These are phyloP conservation scores for Clathrospora elynae DNA, from an alignment of 2,329 filamentous ascomycete genomes.

Conservation along the genomic window DNA sequence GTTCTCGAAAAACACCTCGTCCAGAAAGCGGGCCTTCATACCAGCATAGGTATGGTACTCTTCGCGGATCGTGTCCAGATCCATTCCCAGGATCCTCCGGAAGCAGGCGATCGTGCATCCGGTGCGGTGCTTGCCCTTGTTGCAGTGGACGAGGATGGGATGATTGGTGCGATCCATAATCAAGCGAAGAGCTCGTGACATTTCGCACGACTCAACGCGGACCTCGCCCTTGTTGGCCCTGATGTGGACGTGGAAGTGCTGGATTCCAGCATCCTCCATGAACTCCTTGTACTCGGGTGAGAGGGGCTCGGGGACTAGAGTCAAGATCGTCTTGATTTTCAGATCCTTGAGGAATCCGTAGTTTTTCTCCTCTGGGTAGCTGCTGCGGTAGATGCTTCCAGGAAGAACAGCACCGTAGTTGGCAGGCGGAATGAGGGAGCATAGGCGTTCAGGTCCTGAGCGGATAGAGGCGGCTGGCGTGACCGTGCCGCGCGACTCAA, in stretches of 20 bases:
- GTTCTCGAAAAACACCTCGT: constrained; percentile 53
- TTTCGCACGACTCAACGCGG: constrained; percentile 52
- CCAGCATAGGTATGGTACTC: constrained; percentile 72
- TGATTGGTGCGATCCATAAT: constrained; percentile 75
- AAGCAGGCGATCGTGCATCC: constrained; percentile 85
- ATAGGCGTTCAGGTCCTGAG: constrained; percentile 41
- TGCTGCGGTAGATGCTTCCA: constrained; percentile 77
- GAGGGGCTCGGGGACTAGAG: constrained; percentile 57
- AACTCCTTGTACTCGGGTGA: constrained; percentile 62
- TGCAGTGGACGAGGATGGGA: constrained; percentile 87
- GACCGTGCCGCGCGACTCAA: constrained; percentile 19
- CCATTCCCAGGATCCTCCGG: constrained; percentile 71
- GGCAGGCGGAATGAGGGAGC: constrained; percentile 56
- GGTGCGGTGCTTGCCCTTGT: constrained; percentile 91
- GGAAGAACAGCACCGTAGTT: constrained; percentile 80
- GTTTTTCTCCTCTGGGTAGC: constrained; percentile 74
- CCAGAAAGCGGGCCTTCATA: constrained; percentile 56
- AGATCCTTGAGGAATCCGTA: constrained; percentile 71
- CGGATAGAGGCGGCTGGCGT: constrained; percentile 26
- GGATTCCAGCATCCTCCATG: constrained; percentile 68
- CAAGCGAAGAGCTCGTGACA: constrained; percentile 72
- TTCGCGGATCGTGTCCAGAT: constrained; percentile 63
- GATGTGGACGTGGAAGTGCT: constrained; percentile 76
- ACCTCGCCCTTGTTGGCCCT: constrained; percentile 81
- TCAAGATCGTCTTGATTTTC: constrained; percentile 78